Percentiles rank a stretch among this genome's conserved stretches.
Evolutionary conservation across 1,284 basidiomycete genomes (phyloP).

Genomic region (Ustilago loliicola): DNA sequence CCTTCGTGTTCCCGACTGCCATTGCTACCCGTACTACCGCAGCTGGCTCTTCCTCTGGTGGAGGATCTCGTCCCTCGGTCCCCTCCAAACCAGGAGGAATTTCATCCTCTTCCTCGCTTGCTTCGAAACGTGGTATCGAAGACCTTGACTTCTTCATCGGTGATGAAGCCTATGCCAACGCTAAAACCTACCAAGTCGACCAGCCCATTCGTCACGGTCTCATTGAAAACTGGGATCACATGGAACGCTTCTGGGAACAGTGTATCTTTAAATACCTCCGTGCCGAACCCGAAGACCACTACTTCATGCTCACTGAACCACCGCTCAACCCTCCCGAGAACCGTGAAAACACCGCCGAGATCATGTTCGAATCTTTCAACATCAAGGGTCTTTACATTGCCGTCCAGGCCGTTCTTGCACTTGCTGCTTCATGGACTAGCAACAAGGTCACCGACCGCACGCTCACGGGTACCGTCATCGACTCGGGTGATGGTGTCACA

Average conservation of each 20-base stretch:
- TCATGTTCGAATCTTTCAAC: constrained; percentile 99
- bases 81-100: constrained; percentile 80
- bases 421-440: constrained; percentile 97
- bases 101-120: constrained; percentile 72
- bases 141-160: constrained; percentile 99
- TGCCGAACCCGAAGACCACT: constrained; percentile 98
- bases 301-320: constrained; percentile 97
- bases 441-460: constrained; percentile 92
- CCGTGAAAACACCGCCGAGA: constrained; percentile 98
- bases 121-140: constrained; percentile 96
- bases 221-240: constrained; percentile 99
- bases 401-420: constrained; percentile 97
- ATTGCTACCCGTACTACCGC: constrained; percentile 67
- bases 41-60: constrained; percentile 44
- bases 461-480: constrained; percentile 96
- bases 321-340: constrained; percentile 99
- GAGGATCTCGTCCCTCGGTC: constrained; percentile 77
- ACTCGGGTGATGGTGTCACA: constrained; percentile 98
- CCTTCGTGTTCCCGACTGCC: constrained; percentile 75
- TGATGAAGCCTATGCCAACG: constrained; percentile 94
- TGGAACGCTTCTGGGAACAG: constrained; percentile 99
- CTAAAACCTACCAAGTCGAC: constrained; percentile 89
- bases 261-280: constrained; percentile 99
- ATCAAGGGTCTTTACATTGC: constrained; percentile 98
- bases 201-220: constrained; percentile 98